A percentile compares a stretch with the other conserved stretches of the same genome.
Conservation (phyloP, 257 asterid genomes). For the Solanum lycopersicoides region DNA sequence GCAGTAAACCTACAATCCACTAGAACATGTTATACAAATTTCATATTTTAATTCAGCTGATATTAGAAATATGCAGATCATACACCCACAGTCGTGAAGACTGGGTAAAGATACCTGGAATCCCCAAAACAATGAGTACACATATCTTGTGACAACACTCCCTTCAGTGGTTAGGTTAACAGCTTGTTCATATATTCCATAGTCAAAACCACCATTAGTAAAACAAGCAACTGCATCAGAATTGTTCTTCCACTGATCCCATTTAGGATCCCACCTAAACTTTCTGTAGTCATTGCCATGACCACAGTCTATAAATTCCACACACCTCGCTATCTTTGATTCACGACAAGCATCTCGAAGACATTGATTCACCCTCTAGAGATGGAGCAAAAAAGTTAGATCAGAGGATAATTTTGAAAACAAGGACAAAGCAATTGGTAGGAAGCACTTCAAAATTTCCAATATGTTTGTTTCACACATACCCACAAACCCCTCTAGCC, state of each 20-base stretch:
- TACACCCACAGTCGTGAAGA: neutral
- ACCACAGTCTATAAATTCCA: conserved; percentile 59
- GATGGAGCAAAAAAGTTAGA: neutral
- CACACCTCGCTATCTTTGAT: conserved; percentile 26
- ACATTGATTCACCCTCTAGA: conserved; percentile 84
- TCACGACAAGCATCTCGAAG: conserved; percentile 55
- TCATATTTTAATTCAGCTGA: neutral
- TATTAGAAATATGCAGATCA: neutral
- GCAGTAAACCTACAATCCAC: neutral
- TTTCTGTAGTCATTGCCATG: conserved; percentile 14
- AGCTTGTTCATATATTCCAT: conserved; percentile 57
- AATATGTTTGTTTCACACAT: neutral
- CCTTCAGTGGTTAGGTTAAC: conserved; percentile 48
- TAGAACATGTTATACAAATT: neutral
- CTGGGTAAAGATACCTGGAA: conserved; percentile 63
- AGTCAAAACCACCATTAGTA: conserved; percentile 31
- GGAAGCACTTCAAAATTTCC: neutral
- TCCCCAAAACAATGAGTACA: conserved; percentile 91
- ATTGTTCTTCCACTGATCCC: conserved; percentile 51
- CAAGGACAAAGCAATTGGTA: neutral
- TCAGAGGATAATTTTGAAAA: neutral
- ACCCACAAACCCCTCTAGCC: neutral
- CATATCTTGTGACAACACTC: conserved; percentile 40
- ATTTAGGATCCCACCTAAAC: conserved; percentile 8
- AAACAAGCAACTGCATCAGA: conserved; percentile 59